These are phyloP conservation scores for Naganishia antarctica DNA, from an alignment of 768 basidiomycete species.

Conservation along the genomic window DNA sequence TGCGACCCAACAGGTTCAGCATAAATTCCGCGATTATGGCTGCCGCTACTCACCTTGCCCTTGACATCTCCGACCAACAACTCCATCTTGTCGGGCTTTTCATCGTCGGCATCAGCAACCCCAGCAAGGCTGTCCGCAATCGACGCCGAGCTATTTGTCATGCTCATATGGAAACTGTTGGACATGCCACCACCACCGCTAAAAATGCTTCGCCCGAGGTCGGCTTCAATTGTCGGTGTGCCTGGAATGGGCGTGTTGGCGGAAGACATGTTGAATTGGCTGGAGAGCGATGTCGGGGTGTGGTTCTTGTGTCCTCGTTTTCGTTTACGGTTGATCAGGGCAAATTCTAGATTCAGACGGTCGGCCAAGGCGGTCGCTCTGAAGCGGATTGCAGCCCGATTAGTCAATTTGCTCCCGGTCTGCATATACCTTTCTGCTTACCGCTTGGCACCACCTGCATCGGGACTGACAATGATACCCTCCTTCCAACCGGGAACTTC, in stretches of 20 bases:
- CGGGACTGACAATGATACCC: constrained; percentile 92
- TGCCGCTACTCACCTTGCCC: constrained; percentile 51
- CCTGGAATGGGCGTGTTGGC: constrained; percentile 36
- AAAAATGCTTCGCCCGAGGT: constrained; percentile 7
- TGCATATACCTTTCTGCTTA: constrained; percentile 41
- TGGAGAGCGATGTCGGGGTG: constrained; percentile 41
- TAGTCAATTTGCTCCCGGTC: neutral
- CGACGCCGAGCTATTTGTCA: constrained; percentile 25
- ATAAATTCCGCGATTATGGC: neutral
- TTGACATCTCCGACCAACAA: constrained; percentile 83
- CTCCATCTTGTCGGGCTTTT: constrained; percentile 47
- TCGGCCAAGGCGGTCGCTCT: constrained; percentile 98
- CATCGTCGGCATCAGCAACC: constrained; percentile 32
- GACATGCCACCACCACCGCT: constrained; percentile 27
- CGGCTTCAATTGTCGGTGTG: constrained; percentile 27
- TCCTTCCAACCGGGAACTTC: constrained; percentile 73
- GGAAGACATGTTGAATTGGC: constrained; percentile 7
- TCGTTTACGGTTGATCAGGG: constrained; percentile 97
- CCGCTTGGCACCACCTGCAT: constrained; percentile 98
- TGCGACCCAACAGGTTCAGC: constrained; percentile 51
- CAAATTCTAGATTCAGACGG: constrained; percentile 91
- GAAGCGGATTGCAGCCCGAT: constrained; percentile 24
- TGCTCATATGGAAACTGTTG: constrained; percentile 27
- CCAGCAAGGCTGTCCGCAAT: constrained; percentile 25
- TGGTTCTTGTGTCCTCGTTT: constrained; percentile 52